These are phyloP conservation scores for Monilinia fructigena DNA, from an alignment of 2,329 filamentous ascomycete species.

Conservation along the genomic window DNA sequence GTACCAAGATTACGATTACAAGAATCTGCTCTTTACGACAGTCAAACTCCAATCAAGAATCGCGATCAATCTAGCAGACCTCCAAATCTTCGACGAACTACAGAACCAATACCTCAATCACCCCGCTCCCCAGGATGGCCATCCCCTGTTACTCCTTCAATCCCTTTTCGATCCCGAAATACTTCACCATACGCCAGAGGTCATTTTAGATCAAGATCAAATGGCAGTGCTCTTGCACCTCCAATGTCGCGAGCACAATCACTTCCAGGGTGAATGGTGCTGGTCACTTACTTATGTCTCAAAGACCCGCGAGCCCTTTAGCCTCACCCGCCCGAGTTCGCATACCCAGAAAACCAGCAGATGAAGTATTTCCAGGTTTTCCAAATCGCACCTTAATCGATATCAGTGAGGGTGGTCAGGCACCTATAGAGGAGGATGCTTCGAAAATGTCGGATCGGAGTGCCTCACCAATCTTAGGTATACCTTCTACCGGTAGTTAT, in stretches of 20 bases:
- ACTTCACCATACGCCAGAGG: slow-evolving; percentile 58
- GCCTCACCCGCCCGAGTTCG: slow-evolving; percentile 54
- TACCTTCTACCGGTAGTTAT: slow-evolving; percentile 29
- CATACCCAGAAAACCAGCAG: slow-evolving; percentile 54
- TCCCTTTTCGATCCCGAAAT: slow-evolving; percentile 62
- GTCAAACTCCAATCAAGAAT: slow-evolving; percentile 24
- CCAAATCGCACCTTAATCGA: slow-evolving; percentile 41
- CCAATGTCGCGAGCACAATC: slow-evolving; percentile 63
- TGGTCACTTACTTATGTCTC: slow-evolving; percentile 53
- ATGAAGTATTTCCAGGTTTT: slow-evolving; percentile 60
- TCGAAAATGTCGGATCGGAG: slow-evolving; percentile 48
- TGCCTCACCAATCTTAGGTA: slow-evolving; percentile 50
- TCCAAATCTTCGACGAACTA: slow-evolving; percentile 55
- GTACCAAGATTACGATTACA: slow-evolving; percentile 52
- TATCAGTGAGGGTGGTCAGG: slow-evolving; percentile 32
- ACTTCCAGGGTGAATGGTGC: slow-evolving; percentile 60
- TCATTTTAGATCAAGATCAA: slow-evolving; percentile 59
- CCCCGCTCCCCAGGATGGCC: slow-evolving; percentile 47
- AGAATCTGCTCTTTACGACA: slow-evolving; percentile 32
- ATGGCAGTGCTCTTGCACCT: slow-evolving; percentile 53
- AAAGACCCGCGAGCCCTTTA: slow-evolving; percentile 54
- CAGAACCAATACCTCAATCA: slow-evolving; percentile 55
- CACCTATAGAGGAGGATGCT: slow-evolving; percentile 47
- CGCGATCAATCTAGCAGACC: slow-evolving; percentile 45
- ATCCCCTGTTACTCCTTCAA: slow-evolving; percentile 41